A percentile compares a stretch with the other conserved stretches of the same genome.
These are phyloP conservation scores for Pseudonitzschia multiseries DNA, from an alignment of 108 stramenopile genomes.

Conservation along the genomic window DNA sequence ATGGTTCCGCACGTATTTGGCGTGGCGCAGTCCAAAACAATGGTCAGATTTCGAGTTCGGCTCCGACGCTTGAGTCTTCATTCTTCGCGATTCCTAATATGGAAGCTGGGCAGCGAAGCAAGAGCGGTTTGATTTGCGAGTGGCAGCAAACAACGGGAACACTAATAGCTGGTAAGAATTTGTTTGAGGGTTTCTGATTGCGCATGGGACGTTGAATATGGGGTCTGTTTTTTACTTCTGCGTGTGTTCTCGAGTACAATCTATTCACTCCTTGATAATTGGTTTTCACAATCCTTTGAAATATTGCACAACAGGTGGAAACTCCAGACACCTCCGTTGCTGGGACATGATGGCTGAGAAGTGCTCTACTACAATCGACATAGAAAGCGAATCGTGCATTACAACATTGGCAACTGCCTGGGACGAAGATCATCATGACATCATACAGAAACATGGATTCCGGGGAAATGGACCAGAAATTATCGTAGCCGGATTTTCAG, in stretches of 20 bases:
- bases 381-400: conserved; percentile 59
- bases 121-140: conserved; percentile 84
- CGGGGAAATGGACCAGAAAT: conserved; percentile 66
- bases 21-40: conserved; percentile 68
- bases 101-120: conserved; percentile 50
- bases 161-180: conserved; percentile 47
- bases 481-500: conserved; percentile 86
- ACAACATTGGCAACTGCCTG: conserved; percentile 86
- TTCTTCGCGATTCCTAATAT: conserved; percentile 88
- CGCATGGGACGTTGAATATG: background rate
- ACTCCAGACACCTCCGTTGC: conserved; percentile 59
- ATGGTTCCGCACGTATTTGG: conserved; percentile 92
- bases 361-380: conserved; percentile 47
- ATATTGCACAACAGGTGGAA: conserved; percentile 61
- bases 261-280: no score
- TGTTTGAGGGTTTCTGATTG: background rate
- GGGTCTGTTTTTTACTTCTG: background rate
- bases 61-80: conserved; percentile 72
- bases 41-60: conserved; percentile 38
- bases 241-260: background rate
- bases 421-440: conserved; percentile 42
- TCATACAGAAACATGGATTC: conserved; percentile 33
- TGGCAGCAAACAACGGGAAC: conserved; percentile 78
- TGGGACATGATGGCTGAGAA: conserved; percentile 94
- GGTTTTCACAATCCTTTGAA: background rate